These are phyloP conservation scores for Populus hybrid DNA, from an alignment of 441 rosid genomes.

Conservation along the genomic window DNA sequence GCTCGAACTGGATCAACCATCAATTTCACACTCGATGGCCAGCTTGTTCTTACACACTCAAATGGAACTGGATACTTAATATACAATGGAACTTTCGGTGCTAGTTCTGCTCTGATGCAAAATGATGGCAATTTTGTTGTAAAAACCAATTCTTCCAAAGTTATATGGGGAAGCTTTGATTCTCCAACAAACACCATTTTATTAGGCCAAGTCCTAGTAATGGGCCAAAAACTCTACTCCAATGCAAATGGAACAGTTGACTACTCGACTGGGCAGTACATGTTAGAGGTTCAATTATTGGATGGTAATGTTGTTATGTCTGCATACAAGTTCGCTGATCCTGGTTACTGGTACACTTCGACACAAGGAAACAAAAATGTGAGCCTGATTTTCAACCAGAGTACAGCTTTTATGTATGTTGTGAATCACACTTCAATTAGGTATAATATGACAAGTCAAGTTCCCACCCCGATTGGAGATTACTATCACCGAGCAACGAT, in stretches of 20 bases:
- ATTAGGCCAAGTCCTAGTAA: conserved; percentile 19
- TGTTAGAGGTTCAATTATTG: conserved; percentile 22
- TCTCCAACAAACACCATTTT: conserved; percentile 31
- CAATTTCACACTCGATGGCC: conserved; percentile 18
- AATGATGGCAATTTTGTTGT: conserved; percentile 34
- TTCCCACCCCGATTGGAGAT: conserved; percentile 13
- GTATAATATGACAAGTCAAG: not conserved
- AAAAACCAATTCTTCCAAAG: not conserved
- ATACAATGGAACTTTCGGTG: conserved; percentile 2
- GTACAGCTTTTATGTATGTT: conserved; percentile 18
- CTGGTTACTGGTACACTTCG: conserved; percentile 19
- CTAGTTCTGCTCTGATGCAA: conserved; percentile 15
- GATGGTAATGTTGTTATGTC: conserved; percentile 28
- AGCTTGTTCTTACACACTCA: conserved; percentile 25
- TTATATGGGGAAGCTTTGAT: conserved; percentile 33
- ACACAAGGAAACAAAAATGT: not conserved
- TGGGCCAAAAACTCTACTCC: conserved; percentile 12
- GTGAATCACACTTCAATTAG: not conserved
- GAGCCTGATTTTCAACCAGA: conserved; percentile 16
- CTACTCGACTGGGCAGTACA: conserved; percentile 26
- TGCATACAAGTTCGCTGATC: conserved; percentile 22
- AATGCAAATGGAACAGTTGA: conserved; percentile 15
- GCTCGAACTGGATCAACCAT: conserved; percentile 33
- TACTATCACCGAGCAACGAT: conserved; percentile 24
- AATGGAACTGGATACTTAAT: conserved; percentile 15